Conservation (phyloP, 768 basidiomycete species). For the Boletus rex-veris region DNA sequence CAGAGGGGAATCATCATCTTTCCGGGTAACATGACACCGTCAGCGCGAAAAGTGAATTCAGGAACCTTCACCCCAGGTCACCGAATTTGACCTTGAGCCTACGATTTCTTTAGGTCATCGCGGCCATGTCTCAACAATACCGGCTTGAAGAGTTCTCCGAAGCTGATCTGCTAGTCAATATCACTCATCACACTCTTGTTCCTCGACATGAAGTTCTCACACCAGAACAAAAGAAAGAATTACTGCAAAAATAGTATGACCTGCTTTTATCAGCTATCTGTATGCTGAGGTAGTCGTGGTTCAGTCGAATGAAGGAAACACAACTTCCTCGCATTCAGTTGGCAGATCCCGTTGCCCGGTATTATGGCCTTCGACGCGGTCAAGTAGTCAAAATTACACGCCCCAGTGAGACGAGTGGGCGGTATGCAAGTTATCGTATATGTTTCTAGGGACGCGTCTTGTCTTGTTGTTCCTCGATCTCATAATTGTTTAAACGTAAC, state of each 20-base stretch:
- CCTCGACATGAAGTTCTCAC: slow-evolving; percentile 88
- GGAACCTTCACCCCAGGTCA: neutral
- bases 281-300: slow-evolving; percentile 5
- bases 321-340: slow-evolving; percentile 96
- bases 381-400: slow-evolving; percentile 98
- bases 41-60: slow-evolving; percentile 79
- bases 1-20: slow-evolving; percentile 93
- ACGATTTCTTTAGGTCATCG: slow-evolving; percentile 65
- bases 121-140: slow-evolving; percentile 83
- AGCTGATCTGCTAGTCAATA: slow-evolving; percentile 94
- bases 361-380: slow-evolving; percentile 92
- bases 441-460: slow-evolving; percentile 54
- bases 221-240: slow-evolving; percentile 77
- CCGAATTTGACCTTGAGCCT: neutral
- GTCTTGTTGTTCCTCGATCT: neutral
- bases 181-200: slow-evolving; percentile 92
- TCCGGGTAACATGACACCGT: slow-evolving; percentile 94
- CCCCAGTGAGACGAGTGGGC: slow-evolving; percentile 93
- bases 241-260: slow-evolving; percentile 92
- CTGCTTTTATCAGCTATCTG: neutral
- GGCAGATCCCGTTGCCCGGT: slow-evolving; percentile 95
- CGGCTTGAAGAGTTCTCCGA: slow-evolving; percentile 95
- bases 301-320: slow-evolving; percentile 94
- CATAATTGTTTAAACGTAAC: neutral
- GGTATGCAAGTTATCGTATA: slow-evolving; percentile 90